phyloP scores from a whole-genome alignment of 2,329 filamentous ascomycete genomes.

The Botryotinia calthae region DNA sequence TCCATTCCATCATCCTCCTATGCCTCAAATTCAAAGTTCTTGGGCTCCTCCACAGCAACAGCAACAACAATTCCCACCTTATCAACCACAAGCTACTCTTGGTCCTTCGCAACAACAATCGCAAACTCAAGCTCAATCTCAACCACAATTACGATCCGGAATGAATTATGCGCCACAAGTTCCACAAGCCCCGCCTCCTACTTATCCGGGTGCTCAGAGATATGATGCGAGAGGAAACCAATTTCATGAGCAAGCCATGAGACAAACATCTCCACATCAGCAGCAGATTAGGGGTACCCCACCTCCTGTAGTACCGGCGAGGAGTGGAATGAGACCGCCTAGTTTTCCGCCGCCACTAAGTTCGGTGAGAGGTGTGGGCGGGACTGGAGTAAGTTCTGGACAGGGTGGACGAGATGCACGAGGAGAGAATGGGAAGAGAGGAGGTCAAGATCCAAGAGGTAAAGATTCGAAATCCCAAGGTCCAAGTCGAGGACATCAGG shows the following conservation, averaged over 20 bases:
- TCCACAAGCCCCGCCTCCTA: not conserved
- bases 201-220: not conserved
- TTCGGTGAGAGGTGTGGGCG: not conserved
- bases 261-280: not conserved
- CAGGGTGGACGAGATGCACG: not conserved
- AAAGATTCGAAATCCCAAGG: not conserved
- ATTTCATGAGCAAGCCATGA: not conserved
- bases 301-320: not conserved
- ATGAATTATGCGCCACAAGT: slow-evolving; percentile 7
- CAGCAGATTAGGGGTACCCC: not conserved
- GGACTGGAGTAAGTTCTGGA: not conserved
- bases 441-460: not conserved
- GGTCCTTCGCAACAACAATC: not conserved
- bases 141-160: not conserved
- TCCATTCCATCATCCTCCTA: not conserved
- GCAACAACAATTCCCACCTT: not conserved
- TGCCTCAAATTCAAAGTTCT: not conserved
- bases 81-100: not conserved
- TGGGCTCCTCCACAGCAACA: slow-evolving; percentile 2
- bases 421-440: not conserved
- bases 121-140: not conserved
- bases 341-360: not conserved
- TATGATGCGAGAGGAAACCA: not conserved
- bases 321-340: not conserved
- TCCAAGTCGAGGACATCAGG: not conserved